Conservation (phyloP, 139 green algal genomes). For the Picochlorum sp. region DNA sequence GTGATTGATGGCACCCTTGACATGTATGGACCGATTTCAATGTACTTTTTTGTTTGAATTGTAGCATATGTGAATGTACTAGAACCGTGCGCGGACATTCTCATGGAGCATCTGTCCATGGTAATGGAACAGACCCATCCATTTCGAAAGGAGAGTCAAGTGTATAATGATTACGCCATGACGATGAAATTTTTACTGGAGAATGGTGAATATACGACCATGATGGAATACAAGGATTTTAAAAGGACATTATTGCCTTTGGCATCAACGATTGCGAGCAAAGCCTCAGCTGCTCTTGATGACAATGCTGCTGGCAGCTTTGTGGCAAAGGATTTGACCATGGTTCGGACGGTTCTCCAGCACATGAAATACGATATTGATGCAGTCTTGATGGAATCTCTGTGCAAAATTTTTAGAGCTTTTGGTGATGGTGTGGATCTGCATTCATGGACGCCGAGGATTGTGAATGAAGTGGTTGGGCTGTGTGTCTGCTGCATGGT, state of each 20-base stretch:
- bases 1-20: no score
- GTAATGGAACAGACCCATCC: background rate
- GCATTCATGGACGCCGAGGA: no score
- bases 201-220: background rate
- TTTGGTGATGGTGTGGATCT: background rate
- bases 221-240: background rate
- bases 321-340: conserved; percentile 5
- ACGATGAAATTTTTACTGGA: conserved; percentile 1
- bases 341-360: background rate
- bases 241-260: background rate
- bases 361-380: background rate
- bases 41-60: no score
- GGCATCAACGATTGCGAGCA: background rate
- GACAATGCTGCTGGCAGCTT: background rate
- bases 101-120: background rate
- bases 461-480: no score
- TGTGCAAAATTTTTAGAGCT: background rate
- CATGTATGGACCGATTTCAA: no score
- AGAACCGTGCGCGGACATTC: background rate
- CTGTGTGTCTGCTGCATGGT: background rate
- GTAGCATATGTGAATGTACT: background rate
- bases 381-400: background rate
- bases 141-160: background rate
- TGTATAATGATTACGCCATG: background rate
- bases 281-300: background rate